Conservation (phyloP, 129 eudicot genomes). For the Chrysanthemum lavandulifolium region DNA sequence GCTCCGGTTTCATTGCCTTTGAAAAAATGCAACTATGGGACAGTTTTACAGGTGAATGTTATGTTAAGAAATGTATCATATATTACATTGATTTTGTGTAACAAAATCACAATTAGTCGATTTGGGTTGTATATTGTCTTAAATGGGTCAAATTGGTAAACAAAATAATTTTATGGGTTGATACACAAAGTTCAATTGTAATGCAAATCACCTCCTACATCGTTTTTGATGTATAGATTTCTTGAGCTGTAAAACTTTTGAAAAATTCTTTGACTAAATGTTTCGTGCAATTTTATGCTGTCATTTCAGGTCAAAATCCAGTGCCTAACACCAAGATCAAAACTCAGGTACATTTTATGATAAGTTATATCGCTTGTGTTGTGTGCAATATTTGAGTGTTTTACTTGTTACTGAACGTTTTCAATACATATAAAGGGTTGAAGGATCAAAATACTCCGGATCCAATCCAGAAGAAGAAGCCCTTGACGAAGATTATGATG, state of each 20-base stretch:
- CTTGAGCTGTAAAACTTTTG: too few species aligned
- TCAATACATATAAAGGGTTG: constrained; percentile 34
- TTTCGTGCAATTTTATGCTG: neutral
- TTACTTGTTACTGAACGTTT: constrained; percentile 13
- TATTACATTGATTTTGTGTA: neutral
- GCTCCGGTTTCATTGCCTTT: constrained; percentile 65
- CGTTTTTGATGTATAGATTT: too few species aligned
- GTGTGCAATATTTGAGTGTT: constrained; percentile 12
- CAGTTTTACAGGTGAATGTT: constrained; percentile 62
- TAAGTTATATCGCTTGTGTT: neutral
- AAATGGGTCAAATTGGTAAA: too few species aligned
- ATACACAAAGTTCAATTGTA: too few species aligned
- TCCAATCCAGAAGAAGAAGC: constrained; percentile 43
- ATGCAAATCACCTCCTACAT: too few species aligned
- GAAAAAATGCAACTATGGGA: constrained; percentile 79
- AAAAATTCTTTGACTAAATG: neutral
- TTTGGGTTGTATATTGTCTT: too few species aligned
- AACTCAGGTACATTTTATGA: constrained; percentile 46
- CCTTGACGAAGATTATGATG: constrained; percentile 34
- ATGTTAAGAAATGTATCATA: neutral
- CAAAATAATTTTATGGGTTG: too few species aligned
- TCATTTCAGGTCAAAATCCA: constrained; percentile 67
- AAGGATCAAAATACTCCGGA: constrained; percentile 42
- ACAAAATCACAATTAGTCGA: too few species aligned
- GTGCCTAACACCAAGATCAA: constrained; percentile 57